These are phyloP conservation scores for Candida boidinii DNA, from an alignment of 805 yeast species.

Conservation along the genomic window DNA sequence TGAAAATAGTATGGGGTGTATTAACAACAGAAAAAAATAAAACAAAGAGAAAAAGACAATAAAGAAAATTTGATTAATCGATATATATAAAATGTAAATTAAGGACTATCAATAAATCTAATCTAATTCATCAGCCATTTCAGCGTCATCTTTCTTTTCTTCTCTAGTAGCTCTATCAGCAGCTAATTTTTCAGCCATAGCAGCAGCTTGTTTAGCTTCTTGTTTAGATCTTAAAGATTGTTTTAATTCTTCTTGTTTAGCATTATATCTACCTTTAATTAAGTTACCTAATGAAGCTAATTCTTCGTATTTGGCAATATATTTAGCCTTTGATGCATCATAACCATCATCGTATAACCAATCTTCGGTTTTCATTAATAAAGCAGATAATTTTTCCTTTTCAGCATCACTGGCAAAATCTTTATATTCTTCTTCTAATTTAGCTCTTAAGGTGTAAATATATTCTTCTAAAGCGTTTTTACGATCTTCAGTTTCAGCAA, in stretches of 20 bases:
- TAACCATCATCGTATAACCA: slow-evolving; percentile 98
- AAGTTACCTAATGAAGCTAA: slow-evolving; percentile 91
- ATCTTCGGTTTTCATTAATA: slow-evolving; percentile 84
- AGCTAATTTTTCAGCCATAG: slow-evolving; percentile 75
- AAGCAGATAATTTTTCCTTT: slow-evolving; percentile 65
- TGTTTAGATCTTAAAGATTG: slow-evolving; percentile 80
- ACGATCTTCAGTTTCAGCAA: slow-evolving; percentile 97
- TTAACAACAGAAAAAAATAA: too few species aligned
- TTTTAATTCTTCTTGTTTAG: slow-evolving; percentile 92
- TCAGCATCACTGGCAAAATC: slow-evolving; percentile 87
- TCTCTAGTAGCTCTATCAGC: slow-evolving; percentile 46
- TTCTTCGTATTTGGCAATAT: slow-evolving; percentile 97
- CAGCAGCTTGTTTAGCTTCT: slow-evolving; percentile 79
- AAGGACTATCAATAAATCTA: slow-evolving; percentile 2
- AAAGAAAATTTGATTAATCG: neutral
- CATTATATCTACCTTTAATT: slow-evolving; percentile 89
- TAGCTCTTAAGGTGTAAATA: slow-evolving; percentile 95
- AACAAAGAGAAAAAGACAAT: neutral
- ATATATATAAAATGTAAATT: neutral
- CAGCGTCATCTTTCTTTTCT: slow-evolving; percentile 24
- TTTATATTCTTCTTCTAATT: slow-evolving; percentile 85
- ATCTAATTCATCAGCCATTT: slow-evolving; percentile 13
- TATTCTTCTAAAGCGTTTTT: slow-evolving; percentile 98
- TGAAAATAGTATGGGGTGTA: too few species aligned
- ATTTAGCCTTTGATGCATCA: slow-evolving; percentile 92